phyloP scores from a whole-genome alignment of 2,329 filamentous ascomycete genomes.

The Aspergillus phoenicis region DNA sequence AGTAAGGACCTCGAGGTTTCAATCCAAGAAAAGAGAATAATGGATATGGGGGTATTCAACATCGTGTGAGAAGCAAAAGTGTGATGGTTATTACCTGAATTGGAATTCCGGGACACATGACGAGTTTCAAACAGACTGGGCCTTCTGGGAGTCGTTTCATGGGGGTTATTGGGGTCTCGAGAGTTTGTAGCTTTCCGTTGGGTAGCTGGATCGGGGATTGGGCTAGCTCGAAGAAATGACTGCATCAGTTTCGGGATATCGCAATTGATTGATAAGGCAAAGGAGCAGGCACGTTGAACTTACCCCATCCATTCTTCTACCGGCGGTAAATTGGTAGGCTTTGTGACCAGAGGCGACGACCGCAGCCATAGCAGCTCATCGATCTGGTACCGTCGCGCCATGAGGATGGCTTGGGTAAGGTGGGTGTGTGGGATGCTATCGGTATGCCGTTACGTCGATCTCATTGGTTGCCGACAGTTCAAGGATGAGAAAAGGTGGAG shows the following conservation, averaged over 20 bases:
- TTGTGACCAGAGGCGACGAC: conserved; percentile 79
- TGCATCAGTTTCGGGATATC: conserved; percentile 24
- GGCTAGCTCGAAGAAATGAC: conserved; percentile 31
- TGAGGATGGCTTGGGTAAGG: conserved; percentile 29
- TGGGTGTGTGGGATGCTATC: conserved; percentile 18
- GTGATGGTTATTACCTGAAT: conserved; percentile 44
- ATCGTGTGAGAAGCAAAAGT: background rate
- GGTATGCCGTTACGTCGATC: conserved; percentile 27
- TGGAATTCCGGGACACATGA: conserved; percentile 52
- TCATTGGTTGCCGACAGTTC: conserved; percentile 31
- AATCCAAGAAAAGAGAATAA: background rate
- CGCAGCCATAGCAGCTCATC: conserved; percentile 75
- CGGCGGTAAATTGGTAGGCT: conserved; percentile 76
- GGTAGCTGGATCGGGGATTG: conserved; percentile 45
- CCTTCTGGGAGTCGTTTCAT: conserved; percentile 40
- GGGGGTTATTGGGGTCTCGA: conserved; percentile 39
- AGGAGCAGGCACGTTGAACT: conserved; percentile 31
- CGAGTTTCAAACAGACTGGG: conserved; percentile 47
- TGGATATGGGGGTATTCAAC: too few relatives aligned
- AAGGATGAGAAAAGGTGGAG: conserved; percentile 9
- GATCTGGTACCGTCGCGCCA: conserved; percentile 67
- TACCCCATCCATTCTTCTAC: conserved; percentile 97
- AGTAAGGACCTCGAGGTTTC: conserved; percentile 15
- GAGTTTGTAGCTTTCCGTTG: conserved; percentile 42
- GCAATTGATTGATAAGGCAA: conserved; percentile 7